Conservation (phyloP, 208 protist genomes). For the Leishmania tropica region DNA sequence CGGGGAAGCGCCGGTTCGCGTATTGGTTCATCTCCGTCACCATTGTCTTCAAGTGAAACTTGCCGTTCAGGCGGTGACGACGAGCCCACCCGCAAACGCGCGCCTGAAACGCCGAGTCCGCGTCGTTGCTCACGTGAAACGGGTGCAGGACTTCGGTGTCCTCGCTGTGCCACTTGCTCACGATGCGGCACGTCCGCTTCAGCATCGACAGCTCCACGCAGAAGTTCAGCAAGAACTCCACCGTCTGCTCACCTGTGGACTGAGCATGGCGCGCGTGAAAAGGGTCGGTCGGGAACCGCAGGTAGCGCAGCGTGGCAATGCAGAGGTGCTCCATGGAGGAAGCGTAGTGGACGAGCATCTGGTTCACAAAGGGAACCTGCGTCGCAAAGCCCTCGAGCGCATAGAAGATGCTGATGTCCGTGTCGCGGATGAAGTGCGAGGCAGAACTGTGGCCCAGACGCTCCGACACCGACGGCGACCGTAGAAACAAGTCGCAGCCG, state of each 20-base stretch:
- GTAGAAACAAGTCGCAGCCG: slow-evolving; percentile 14
- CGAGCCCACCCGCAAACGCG: slow-evolving; percentile 63
- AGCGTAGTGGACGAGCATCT: slow-evolving; percentile 65
- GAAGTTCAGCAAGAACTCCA: slow-evolving; percentile 72
- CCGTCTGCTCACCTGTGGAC: slow-evolving; percentile 38
- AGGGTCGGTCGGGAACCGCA: slow-evolving; percentile 50
- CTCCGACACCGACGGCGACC: slow-evolving; percentile 17
- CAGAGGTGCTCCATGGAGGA: slow-evolving; percentile 68
- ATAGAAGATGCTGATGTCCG: slow-evolving; percentile 60
- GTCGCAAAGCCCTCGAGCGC: slow-evolving; percentile 57
- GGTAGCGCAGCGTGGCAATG: slow-evolving; percentile 72
- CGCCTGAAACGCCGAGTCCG: slow-evolving; percentile 46
- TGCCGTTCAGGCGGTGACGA: slow-evolving; percentile 42
- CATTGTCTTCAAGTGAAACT: slow-evolving; percentile 61
- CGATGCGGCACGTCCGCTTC: slow-evolving; percentile 36
- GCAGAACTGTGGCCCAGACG: slow-evolving; percentile 5
- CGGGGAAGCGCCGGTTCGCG: slow-evolving; percentile 61
- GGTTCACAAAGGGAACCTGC: slow-evolving; percentile 68
- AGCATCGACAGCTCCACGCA: slow-evolving; percentile 64
- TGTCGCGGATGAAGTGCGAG: slow-evolving; percentile 16
- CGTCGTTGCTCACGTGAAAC: slow-evolving; percentile 22
- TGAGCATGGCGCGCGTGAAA: slow-evolving; percentile 60
- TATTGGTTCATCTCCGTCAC: slow-evolving; percentile 68
- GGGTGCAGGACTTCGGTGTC: slow-evolving; percentile 23
- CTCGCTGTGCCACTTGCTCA: slow-evolving; percentile 26